Base-by-base conservation (phyloP, 768 basidiomycete species). In the Coprinopsis sp. region DNA sequence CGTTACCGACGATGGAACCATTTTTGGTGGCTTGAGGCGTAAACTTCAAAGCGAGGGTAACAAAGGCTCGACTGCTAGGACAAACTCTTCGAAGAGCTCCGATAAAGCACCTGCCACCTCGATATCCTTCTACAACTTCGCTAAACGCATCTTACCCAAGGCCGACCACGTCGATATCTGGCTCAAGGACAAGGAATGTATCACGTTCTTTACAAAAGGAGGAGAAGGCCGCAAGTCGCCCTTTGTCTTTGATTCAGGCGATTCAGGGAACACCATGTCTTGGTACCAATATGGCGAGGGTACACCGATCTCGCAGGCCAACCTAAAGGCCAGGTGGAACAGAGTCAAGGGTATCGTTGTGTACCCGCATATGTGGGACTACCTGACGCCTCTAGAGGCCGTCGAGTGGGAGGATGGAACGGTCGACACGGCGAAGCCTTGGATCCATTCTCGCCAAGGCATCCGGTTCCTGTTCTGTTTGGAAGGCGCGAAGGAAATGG, bases 361-460 rank as follows among this genome's bases (percentile, higher is more conserved):
- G 19, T 47, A 40, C 30, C 46, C 46, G n/a, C 46, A 47, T 28
- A 47, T 47, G 46, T 47, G 46, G 46, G 46, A 47, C 27, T 25
- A 47, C 34, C 10, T 47, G 13, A 8, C 46, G n/a, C 37, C 46
- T 8, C 10, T 13, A n/a, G 37, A 41, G 21, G 46, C 28, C 3
- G 16, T 47, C 23, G 18, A 29, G 11, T 40, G 29, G 27, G 30
- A 37, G 6, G 45, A 28, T 7, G 25, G 8, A n/a, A n/a, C n/a
- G n/a, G n/a, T n/a, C 19, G 8, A 24, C 10, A 11, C 6, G 18
- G 16, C 22, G 18, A 10, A 18, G 38, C 18, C 8, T 11, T 47
- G 46, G 46, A 27, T 23, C 19, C 38, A 39, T 16, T 29, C 46
- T 3, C 37, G 38, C 14, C 46, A 47, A 24, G 38, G 38, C n/a